These are phyloP conservation scores for Phaeophleospora eucalypticola DNA, from an alignment of 2,329 filamentous ascomycete genomes.

Conservation along the genomic window DNA sequence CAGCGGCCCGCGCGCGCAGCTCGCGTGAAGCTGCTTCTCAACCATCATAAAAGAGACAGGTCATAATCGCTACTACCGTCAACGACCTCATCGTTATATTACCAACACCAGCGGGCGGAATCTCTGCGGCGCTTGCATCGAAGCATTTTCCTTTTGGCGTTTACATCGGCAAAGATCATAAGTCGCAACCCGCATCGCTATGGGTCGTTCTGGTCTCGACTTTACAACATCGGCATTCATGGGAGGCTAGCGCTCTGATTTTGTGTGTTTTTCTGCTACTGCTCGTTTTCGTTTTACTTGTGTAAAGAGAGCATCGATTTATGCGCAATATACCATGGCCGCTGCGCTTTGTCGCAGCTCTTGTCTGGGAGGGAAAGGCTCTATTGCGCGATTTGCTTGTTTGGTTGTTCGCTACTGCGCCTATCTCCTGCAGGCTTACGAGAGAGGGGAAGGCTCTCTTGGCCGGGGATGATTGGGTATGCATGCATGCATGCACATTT, in stretches of 20 bases:
- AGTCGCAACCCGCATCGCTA: neutral
- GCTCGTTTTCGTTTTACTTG: neutral
- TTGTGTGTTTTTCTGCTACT: too few species aligned
- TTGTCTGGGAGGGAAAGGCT: slow-evolving; percentile 1
- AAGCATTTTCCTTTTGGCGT: slow-evolving; percentile 4
- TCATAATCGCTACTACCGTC: neutral
- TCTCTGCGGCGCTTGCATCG: slow-evolving; percentile 3
- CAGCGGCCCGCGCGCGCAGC: too few species aligned
- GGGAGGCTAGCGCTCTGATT: slow-evolving; percentile 1
- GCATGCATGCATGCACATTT: too few species aligned
- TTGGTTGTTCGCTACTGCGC: neutral
- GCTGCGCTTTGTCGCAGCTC: neutral
- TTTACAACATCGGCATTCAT: neutral
- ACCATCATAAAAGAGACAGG: neutral
- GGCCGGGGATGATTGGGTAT: too few species aligned
- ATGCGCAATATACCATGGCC: slow-evolving; percentile 6
- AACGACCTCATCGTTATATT: neutral
- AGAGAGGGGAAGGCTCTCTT: too few species aligned
- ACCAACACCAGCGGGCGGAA: slow-evolving; percentile 2
- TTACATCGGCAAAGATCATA: neutral
- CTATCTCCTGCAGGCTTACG: too few species aligned
- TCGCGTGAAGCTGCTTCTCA: too few species aligned
- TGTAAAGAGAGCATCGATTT: slow-evolving; percentile 2
- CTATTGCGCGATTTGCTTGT: neutral
- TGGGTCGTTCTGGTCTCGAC: neutral